Evolutionary conservation across 345 rosid species (phyloP), one percentile per base, ranked within the genome.

Genomic region (Lumnitzera littorea): DNA sequence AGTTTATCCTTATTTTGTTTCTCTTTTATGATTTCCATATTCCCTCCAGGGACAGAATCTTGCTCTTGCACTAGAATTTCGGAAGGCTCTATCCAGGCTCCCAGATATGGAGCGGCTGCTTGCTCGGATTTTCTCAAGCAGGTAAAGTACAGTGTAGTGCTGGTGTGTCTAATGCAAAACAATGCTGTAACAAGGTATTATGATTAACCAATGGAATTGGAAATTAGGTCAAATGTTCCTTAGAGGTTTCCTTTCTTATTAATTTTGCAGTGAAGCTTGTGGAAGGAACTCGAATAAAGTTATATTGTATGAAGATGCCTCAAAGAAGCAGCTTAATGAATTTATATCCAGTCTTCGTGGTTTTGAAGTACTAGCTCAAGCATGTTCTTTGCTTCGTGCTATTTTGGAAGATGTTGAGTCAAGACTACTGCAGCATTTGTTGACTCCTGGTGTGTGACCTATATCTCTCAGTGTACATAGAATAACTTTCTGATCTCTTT

Each of bases 101-200:
- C 96, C 97, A 24, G 99, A 94, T 76, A 86, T 94, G 90, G 99
- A 94, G 78, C 83, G 99, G 66, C 57, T 94, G 76, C 84, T 94
- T 70, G 85, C 89, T 2, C 91, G 83, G 17, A 76, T 88, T 68
- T 94, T 83, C 71, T 74, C 96, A 55, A 72, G 85, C 84, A 83
- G 82, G 99, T 90, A 82, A 71, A 65, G 54, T 64, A 57, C 61
- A 15, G 46, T 62, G 51, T 60, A 55, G 56, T 43, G 58, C n/a
- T 13, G 59, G 27, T 20, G 13, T 63, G 51, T 65, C 61, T 62
- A 29, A 43, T 58, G 16, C 20, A 7, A 36, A 36, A 36, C 43
- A 36, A 36, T 36, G 9, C 7, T 7, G 7, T 36, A 5, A 36
- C 43, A 36, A 4, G 43, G 43, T 36, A 7, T 36, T 36, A 4